Percentiles rank a stretch among this genome's conserved stretches.
These are phyloP conservation scores for Pythium phragmiticola DNA, from an alignment of 352 stramenopile genomes.

Conservation along the genomic window DNA sequence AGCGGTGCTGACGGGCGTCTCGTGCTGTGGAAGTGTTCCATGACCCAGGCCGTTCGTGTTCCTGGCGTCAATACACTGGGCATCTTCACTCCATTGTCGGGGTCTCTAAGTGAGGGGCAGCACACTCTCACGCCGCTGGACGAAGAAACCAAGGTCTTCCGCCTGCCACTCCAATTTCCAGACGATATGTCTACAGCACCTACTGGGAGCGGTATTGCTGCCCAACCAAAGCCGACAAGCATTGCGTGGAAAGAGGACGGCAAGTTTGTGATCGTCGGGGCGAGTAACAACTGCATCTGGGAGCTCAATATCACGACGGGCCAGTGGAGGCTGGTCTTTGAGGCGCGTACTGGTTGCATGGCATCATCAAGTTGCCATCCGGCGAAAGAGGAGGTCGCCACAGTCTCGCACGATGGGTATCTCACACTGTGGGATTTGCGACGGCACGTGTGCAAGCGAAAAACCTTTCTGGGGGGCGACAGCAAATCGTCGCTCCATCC, in stretches of 20 bases:
- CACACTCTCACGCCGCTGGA: constrained; percentile 39
- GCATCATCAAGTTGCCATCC: constrained; percentile 40
- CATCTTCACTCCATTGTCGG: constrained; percentile 49
- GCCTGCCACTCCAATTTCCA: constrained; percentile 38
- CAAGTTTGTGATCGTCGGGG: constrained; percentile 43
- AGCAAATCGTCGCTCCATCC: constrained; percentile 1
- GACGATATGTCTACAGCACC: constrained; percentile 23
- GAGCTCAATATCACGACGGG: constrained; percentile 45
- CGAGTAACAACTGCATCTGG: constrained; percentile 66
- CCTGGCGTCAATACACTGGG: constrained; percentile 59
- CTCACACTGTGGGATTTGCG: constrained; percentile 57
- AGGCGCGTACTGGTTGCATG: constrained; percentile 44
- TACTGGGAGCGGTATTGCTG: background rate
- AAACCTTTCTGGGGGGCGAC: constrained; percentile 32
- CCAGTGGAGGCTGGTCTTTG: constrained; percentile 55
- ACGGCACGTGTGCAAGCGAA: constrained; percentile 36
- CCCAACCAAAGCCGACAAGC: constrained; percentile 49
- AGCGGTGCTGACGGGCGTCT: constrained; percentile 48
- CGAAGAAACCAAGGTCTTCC: constrained; percentile 37
- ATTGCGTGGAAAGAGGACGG: constrained; percentile 59
- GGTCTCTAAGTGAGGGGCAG: constrained; percentile 47
- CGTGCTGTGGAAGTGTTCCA: constrained; percentile 56
- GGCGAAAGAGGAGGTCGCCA: constrained; percentile 41
- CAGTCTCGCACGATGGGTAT: constrained; percentile 50
- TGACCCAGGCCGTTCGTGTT: constrained; percentile 48